Percentiles rank a stretch among this genome's conserved stretches.
Conservation (phyloP, 1,139 yeast genomes). For the Saccharomyces hybrid region DNA sequence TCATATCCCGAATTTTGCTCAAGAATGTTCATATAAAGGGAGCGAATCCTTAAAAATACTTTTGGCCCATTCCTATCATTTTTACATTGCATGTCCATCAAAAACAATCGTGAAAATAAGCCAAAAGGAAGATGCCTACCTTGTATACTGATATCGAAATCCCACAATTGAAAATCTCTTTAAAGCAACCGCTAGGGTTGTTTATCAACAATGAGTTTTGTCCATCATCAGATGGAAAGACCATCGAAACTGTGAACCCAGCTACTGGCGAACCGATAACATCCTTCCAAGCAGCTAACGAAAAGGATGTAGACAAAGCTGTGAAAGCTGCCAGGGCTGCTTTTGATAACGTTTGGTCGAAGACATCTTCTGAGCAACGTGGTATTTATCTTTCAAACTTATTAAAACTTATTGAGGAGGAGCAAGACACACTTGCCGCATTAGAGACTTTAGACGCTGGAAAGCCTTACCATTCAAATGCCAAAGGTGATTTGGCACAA, state of each 20-base stretch:
- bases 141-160: slow-evolving; percentile 9
- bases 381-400: slow-evolving; percentile 43
- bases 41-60: neutral
- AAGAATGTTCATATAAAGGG: neutral
- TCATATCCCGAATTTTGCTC: neutral
- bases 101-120: neutral
- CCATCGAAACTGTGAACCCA: slow-evolving; percentile 56
- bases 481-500: slow-evolving; percentile 54
- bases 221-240: slow-evolving; percentile 42
- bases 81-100: neutral
- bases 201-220: slow-evolving; percentile 58
- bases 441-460: slow-evolving; percentile 43
- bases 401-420: slow-evolving; percentile 45
- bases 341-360: slow-evolving; percentile 47
- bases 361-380: slow-evolving; percentile 42
- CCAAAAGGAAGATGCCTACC: neutral
- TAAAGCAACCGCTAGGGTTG: slow-evolving; percentile 55
- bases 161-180: slow-evolving; percentile 31
- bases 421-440: slow-evolving; percentile 45
- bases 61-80: neutral
- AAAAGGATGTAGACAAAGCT: slow-evolving; percentile 67
- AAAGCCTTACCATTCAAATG: slow-evolving; percentile 48
- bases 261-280: slow-evolving; percentile 62
- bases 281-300: slow-evolving; percentile 58
- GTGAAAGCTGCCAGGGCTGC: slow-evolving; percentile 68